A percentile compares a stretch with the other conserved stretches of the same genome.
These are phyloP conservation scores for Trametes cubensis DNA, from an alignment of 768 basidiomycete species.

Conservation along the genomic window DNA sequence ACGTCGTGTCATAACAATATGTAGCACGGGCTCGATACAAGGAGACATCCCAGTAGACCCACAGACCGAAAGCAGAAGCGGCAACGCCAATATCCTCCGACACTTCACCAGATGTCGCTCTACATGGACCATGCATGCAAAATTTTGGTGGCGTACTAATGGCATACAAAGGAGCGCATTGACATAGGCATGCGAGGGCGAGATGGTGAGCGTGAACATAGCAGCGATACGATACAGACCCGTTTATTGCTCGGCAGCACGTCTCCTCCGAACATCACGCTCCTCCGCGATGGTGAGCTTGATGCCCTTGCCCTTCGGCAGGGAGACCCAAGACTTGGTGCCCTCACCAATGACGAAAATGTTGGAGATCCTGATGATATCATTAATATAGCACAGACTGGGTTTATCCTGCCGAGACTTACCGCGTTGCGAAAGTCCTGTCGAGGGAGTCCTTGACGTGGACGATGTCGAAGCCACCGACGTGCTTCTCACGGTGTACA, in stretches of 20 bases:
- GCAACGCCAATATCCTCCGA: neutral
- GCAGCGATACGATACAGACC: conserved; percentile 26
- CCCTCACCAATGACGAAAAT: conserved; percentile 99
- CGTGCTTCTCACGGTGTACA: conserved; percentile 94
- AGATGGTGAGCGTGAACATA: conserved; percentile 25
- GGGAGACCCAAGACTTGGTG: conserved; percentile 92
- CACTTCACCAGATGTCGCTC: neutral
- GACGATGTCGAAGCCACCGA: conserved; percentile 98
- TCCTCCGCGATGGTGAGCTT: conserved; percentile 98
- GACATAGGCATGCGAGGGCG: conserved; percentile 29
- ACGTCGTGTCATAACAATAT: too few relatives aligned
- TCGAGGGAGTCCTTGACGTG: conserved; percentile 96
- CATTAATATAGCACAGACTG: neutral
- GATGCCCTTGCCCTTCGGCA: conserved; percentile 97
- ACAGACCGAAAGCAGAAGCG: neutral
- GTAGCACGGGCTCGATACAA: neutral
- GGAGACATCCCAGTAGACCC: neutral
- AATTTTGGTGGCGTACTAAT: conserved; percentile 30
- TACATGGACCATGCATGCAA: conserved; percentile 30
- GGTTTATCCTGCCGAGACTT: conserved; percentile 32
- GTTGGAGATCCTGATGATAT: conserved; percentile 77
- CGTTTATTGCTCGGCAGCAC: conserved; percentile 67
- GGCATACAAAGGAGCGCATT: conserved; percentile 38
- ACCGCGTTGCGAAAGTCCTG: conserved; percentile 97
- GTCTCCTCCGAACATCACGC: conserved; percentile 88